These are phyloP conservation scores for Anaeromyces robustus DNA, from an alignment of 192 early-diverging fungal species.

Conservation along the genomic window DNA sequence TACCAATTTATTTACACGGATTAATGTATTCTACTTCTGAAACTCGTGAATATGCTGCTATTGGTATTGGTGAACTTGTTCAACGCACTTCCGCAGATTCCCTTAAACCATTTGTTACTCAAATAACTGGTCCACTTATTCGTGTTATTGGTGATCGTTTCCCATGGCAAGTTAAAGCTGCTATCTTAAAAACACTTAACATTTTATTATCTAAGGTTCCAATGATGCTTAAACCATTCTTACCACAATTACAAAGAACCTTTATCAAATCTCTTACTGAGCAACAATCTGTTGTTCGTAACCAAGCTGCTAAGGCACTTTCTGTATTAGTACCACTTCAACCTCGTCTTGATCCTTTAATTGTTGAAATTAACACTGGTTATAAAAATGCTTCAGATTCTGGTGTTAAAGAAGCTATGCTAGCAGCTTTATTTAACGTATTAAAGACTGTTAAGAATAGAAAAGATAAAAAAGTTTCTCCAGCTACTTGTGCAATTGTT, in stretches of 20 bases:
- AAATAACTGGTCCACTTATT: conserved; percentile 93
- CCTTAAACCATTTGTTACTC: conserved; percentile 78
- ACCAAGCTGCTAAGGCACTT: conserved; percentile 64
- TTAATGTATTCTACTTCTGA: conserved; percentile 74
- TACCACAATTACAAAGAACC: conserved; percentile 94
- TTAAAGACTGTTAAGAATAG: conserved; percentile 37
- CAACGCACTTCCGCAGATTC: conserved; percentile 55
- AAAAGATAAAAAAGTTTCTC: conserved; percentile 34
- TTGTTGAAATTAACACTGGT: conserved; percentile 54
- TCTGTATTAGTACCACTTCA: conserved; percentile 53
- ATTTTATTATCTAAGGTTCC: conserved; percentile 69
- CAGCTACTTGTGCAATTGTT: conserved; percentile 5
- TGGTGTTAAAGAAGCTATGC: conserved; percentile 48
- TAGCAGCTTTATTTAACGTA: conserved; percentile 55
- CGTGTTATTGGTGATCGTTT: conserved; percentile 93
- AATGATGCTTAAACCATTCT: conserved; percentile 80
- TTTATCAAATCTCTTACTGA: conserved; percentile 83
- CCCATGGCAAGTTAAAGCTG: conserved; percentile 78
- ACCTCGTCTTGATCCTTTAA: conserved; percentile 59
- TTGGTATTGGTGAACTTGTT: conserved; percentile 68
- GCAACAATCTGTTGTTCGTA: conserved; percentile 49
- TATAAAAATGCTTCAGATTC: conserved; percentile 39
- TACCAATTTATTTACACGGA: conserved; percentile 87
- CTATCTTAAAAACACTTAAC: conserved; percentile 74
- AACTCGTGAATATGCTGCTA: conserved; percentile 68